phyloP scores from a whole-genome alignment of 169 alveolate species.

The Cryptosporidium sp. region DNA sequence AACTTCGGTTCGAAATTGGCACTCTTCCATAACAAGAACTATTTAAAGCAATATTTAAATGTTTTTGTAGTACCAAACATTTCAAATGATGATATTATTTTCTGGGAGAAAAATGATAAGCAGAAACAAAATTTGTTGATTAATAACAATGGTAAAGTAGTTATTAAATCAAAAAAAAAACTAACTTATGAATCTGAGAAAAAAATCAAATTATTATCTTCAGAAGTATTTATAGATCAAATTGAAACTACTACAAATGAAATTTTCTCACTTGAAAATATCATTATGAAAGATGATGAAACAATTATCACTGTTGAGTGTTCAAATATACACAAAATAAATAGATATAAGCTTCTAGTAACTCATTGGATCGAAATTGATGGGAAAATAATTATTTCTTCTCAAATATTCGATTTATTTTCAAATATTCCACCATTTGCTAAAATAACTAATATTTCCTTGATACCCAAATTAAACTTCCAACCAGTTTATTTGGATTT shows the following conservation, averaged over 20 bases:
- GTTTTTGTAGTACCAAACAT: conserved; percentile 41
- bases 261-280: conserved; percentile 1
- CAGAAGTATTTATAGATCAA: conserved; percentile 20
- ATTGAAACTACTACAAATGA: background rate
- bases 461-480: conserved; percentile 27
- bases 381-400: conserved; percentile 7
- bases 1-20: conserved; percentile 30
- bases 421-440: conserved; percentile 27
- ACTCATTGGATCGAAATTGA: background rate
- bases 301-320: background rate
- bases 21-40: conserved; percentile 4
- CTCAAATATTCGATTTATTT: background rate
- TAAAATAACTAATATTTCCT: conserved; percentile 4
- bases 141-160: conserved; percentile 19
- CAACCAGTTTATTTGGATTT: background rate
- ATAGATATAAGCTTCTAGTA: background rate
- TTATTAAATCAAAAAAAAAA: conserved; percentile 8
- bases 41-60: conserved; percentile 14
- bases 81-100: background rate
- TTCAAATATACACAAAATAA: background rate
- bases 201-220: background rate
- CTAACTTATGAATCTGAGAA: background rate
- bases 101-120: conserved; percentile 5
- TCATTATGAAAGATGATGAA: background rate
- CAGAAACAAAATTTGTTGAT: background rate